Percentiles rank a stretch among this genome's conserved stretches.
phyloP scores from a whole-genome alignment of 164 flowering plant genomes.

The Liquidambar formosana region DNA sequence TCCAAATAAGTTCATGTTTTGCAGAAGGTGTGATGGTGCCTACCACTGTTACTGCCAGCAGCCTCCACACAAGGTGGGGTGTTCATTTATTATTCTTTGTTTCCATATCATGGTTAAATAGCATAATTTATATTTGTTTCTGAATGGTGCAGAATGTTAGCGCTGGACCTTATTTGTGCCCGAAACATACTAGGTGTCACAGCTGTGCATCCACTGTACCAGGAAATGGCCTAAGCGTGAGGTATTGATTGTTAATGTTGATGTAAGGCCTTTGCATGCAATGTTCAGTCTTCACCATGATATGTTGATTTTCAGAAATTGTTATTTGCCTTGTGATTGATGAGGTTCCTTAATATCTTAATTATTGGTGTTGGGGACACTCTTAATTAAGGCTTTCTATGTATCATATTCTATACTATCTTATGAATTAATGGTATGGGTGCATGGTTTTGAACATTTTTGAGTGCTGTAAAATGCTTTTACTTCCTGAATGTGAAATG shows the following conservation, averaged over 20 bases:
- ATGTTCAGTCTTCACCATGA: not conserved
- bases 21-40: constrained; percentile 97
- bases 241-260: constrained; percentile 42
- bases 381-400: too few relatives aligned
- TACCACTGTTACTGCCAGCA: constrained; percentile 98
- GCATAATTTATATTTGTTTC: not conserved
- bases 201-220: constrained; percentile 95
- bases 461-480: too few relatives aligned
- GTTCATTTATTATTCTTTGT: constrained; percentile 2
- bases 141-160: constrained; percentile 68
- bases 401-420: too few relatives aligned
- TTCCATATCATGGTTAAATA: not conserved
- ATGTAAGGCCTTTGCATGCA: not conserved
- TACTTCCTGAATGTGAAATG: too few relatives aligned
- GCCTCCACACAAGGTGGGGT: constrained; percentile 91
- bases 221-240: constrained; percentile 91
- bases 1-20: constrained; percentile 89
- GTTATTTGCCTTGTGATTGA: not conserved
- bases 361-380: not conserved
- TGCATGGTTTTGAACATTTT: too few relatives aligned
- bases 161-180: constrained; percentile 89
- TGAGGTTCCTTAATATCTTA: not conserved
- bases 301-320: not conserved
- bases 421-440: too few relatives aligned
- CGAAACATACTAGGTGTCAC: constrained; percentile 94